A percentile compares a stretch with the other conserved stretches of the same genome.
Conservation (phyloP, 2,329 filamentous ascomycete genomes). For the Aspergillus aculeatus region DNA sequence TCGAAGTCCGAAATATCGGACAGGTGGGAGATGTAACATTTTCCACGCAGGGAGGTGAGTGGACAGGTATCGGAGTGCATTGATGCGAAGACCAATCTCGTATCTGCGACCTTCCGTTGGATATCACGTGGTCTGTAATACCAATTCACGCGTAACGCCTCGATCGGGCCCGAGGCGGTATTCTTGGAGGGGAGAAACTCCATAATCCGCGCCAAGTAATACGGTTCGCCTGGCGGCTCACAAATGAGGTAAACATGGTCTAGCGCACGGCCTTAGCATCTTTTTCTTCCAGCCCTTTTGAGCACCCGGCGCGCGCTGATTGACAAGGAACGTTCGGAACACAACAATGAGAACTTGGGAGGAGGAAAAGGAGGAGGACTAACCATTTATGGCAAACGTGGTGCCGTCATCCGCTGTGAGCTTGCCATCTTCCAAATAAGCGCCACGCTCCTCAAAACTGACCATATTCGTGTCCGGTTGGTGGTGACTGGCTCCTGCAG, state of each 20-base stretch:
- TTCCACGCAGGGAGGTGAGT: slow-evolving; percentile 85
- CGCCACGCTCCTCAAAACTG: slow-evolving; percentile 73
- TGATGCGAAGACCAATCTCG: slow-evolving; percentile 85
- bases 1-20: slow-evolving; percentile 81
- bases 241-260: slow-evolving; percentile 94
- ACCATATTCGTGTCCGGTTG: slow-evolving; percentile 75
- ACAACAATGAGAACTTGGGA: slow-evolving; percentile 2
- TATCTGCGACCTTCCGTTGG: slow-evolving; percentile 85
- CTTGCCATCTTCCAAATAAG: slow-evolving; percentile 69
- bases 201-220: slow-evolving; percentile 97
- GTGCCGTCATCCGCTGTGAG: slow-evolving; percentile 91
- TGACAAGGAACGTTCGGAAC: slow-evolving; percentile 17
- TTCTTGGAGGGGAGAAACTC: slow-evolving; percentile 87
- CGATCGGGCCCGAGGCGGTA: slow-evolving; percentile 69
- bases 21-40: slow-evolving; percentile 86
- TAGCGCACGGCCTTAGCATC: slow-evolving; percentile 9
- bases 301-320: neutral
- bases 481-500: slow-evolving; percentile 32
- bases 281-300: neutral
- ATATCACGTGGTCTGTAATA: slow-evolving; percentile 97
- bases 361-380: slow-evolving; percentile 37
- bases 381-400: slow-evolving; percentile 80
- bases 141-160: slow-evolving; percentile 93
- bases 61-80: slow-evolving; percentile 99
- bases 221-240: slow-evolving; percentile 95